Percentiles rank a stretch among this genome's conserved stretches.
These are phyloP conservation scores for Leccinum obscurum DNA, from an alignment of 768 basidiomycete species.

Conservation along the genomic window DNA sequence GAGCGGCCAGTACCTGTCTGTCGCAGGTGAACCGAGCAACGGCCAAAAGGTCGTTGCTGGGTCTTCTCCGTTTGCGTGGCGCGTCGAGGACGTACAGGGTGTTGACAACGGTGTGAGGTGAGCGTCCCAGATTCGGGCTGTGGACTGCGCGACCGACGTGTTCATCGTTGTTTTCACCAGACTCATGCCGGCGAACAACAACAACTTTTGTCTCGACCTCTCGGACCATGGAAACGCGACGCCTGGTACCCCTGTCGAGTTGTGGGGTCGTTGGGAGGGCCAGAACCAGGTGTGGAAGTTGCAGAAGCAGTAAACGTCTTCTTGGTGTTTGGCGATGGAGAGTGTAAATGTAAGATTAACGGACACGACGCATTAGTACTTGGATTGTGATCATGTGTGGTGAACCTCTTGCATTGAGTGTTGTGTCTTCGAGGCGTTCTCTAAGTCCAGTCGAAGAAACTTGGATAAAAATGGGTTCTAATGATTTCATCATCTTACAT, in stretches of 20 bases:
- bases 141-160: too few species aligned
- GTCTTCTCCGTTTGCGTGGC: slow-evolving; percentile 43
- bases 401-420: too few species aligned
- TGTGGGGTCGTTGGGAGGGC: slow-evolving; percentile 52
- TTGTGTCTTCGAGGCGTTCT: too few species aligned
- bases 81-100: slow-evolving; percentile 48
- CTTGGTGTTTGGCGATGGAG: background rate
- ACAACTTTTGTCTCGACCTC: slow-evolving; percentile 46
- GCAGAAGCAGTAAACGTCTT: slow-evolving; percentile 5
- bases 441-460: too few species aligned
- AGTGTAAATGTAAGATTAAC: background rate
- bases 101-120: slow-evolving; percentile 42
- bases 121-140: slow-evolving; percentile 12
- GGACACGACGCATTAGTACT: background rate
- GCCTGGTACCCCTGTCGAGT: slow-evolving; percentile 44
- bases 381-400: background rate
- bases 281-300: slow-evolving; percentile 53
- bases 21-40: slow-evolving; percentile 33
- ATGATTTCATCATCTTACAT: too few species aligned
- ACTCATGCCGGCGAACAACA: slow-evolving; percentile 45
- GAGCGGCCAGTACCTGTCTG: slow-evolving; percentile 44
- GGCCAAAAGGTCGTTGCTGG: slow-evolving; percentile 43
- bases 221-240: slow-evolving; percentile 43
- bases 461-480: too few species aligned
- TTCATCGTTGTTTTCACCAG: slow-evolving; percentile 26